Evolutionary conservation across 1,139 yeast genomes (phyloP), one percentile per base, ranked within the genome.

Genomic region (Pichia sp.): DNA sequence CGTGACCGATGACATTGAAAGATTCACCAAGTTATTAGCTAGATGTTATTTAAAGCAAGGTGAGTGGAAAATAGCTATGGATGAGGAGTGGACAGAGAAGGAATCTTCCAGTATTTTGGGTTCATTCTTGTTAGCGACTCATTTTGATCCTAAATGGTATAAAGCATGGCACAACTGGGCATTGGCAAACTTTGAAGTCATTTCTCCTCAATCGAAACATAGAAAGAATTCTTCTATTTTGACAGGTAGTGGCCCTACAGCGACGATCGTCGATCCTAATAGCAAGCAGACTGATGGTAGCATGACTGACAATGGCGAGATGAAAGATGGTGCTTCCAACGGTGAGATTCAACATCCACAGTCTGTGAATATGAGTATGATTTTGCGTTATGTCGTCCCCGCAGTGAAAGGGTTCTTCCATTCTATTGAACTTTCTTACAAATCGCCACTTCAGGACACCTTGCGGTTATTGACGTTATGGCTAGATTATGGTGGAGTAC

Each of bases 121-220:
- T 11, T 88, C 97, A 0, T 93, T 86, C 56, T 65, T 88, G 40
- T 67, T 91, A 47, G 97, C 98, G 0, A 91, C 98, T 0, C 96
- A 88, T 56, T 91, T 91, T 58, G 97, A 91, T 55, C 70, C 74
- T 32, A 73, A 74, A 29, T 93, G 98, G 96, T 93, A 93, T 55
- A 91, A 93, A 53, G 98, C 98, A 17, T 93, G 98, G 98, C 99
- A 93, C 55, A 88, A 87, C 54, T 93, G 99, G 99, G 98, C 98
- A 0, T 65, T 93, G 51, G 96, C 98, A 1, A 93, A 93, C 58
- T 93, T 87, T 56, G 96, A 88, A 54, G 96, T 88, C 2, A 84
- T 91, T 21, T 82, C 96, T 0, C 67, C 81, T 40, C 64, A 42
- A 52, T 56, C 50, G 0, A 52, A 48, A 18, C 49, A 49, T 32